A percentile compares a stretch with the other conserved stretches of the same genome.
These are phyloP conservation scores for Hyphopichia pseudoburtonii DNA, from an alignment of 1,139 yeast genomes.

Conservation along the genomic window DNA sequence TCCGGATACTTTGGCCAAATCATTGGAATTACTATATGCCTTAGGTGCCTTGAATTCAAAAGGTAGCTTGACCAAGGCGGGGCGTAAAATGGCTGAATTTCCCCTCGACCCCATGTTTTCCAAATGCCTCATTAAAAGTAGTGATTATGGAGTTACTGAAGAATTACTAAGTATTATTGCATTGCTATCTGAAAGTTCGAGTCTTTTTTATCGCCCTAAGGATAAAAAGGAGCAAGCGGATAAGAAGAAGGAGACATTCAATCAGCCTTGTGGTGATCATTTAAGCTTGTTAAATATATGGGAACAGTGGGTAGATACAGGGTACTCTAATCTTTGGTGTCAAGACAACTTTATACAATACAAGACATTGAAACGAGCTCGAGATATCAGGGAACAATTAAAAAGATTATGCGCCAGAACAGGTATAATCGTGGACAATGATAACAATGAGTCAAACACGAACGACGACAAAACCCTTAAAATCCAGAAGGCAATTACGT, in stretches of 20 bases:
- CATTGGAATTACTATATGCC: constrained; percentile 78
- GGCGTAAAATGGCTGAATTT: constrained; percentile 86
- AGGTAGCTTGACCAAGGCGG: constrained; percentile 76
- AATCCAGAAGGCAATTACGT: constrained; percentile 66
- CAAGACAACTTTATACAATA: constrained; percentile 79
- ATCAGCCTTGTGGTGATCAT: constrained; percentile 66
- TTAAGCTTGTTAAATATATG: constrained; percentile 71
- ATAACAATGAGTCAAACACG: constrained; percentile 12
- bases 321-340: constrained; percentile 81
- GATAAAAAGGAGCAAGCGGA: constrained; percentile 69
- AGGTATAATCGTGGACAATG: constrained; percentile 39
- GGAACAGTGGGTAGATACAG: constrained; percentile 72
- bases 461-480: constrained; percentile 23
- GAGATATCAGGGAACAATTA: constrained; percentile 74
- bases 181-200: constrained; percentile 79
- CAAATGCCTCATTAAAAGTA: constrained; percentile 66
- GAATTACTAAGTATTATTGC: constrained; percentile 73
- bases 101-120: constrained; percentile 92
- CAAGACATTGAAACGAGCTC: constrained; percentile 67
- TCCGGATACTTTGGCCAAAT: constrained; percentile 65
- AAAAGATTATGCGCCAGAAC: constrained; percentile 58
- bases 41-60: constrained; percentile 83
- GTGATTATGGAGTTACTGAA: constrained; percentile 55
- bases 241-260: constrained; percentile 55
- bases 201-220: constrained; percentile 72